A percentile compares a stretch with the other conserved stretches of the same genome.
Conservation (phyloP, 164 flowering plant genomes). For the Tetrastigma voinierianum region DNA sequence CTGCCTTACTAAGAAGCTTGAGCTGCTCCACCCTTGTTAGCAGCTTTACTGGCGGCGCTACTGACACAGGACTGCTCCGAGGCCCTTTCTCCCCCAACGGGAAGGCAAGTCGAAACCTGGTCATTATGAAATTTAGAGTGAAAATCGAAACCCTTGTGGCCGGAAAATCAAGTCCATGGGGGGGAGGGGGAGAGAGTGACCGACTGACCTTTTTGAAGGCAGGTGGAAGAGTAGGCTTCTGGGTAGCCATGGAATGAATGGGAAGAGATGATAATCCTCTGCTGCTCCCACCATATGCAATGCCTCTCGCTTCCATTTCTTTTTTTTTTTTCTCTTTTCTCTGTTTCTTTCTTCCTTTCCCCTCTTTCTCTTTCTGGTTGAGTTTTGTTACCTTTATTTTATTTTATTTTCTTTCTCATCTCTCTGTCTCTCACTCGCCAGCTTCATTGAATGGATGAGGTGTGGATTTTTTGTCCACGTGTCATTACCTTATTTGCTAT, state of each 20-base stretch:
- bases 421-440: background rate
- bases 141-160: too few species aligned
- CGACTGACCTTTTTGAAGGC: conserved; percentile 47
- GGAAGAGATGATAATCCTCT: conserved; percentile 12
- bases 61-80: conserved; percentile 8
- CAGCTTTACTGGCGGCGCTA: conserved; percentile 54
- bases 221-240: conserved; percentile 42
- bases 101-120: conserved; percentile 38
- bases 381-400: background rate
- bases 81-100: conserved; percentile 48
- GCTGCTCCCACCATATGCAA: conserved; percentile 23
- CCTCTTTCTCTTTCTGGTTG: too few species aligned
- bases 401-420: background rate
- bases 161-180: too few species aligned
- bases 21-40: conserved; percentile 90
- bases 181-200: too few species aligned
- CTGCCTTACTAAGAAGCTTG: conserved; percentile 82
- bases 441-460: conserved; percentile 7
- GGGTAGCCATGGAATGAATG: conserved; percentile 66
- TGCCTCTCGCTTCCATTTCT: conserved; percentile 18
- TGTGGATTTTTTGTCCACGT: conserved; percentile 23
- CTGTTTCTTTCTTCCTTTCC: too few species aligned
- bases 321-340: background rate
- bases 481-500: conserved; percentile 14
- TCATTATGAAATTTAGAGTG: background rate